phyloP scores from a whole-genome alignment of 768 basidiomycete species.

The Multifurca ochricompacta region DNA sequence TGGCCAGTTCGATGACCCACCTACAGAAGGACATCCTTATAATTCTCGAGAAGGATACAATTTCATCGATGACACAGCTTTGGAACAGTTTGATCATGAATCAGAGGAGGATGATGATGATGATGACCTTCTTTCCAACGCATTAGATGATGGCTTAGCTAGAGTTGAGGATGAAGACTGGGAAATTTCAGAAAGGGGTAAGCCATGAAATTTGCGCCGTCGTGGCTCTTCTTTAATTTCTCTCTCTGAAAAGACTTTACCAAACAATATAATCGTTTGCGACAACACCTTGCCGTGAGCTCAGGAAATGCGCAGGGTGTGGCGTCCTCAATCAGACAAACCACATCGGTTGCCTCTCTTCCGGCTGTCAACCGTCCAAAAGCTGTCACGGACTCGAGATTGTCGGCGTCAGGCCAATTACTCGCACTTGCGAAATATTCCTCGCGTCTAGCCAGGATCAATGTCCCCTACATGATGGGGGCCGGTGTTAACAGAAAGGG shows the following conservation, averaged over 20 bases:
- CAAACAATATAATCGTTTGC: slow-evolving; percentile 92
- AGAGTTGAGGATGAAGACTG: slow-evolving; percentile 82
- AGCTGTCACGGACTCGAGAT: slow-evolving; percentile 33
- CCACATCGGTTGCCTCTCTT: slow-evolving; percentile 47
- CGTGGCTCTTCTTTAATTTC: not conserved
- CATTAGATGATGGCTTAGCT: slow-evolving; percentile 33
- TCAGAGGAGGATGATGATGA: slow-evolving; percentile 35
- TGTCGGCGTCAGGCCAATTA: slow-evolving; percentile 65
- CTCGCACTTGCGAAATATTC: slow-evolving; percentile 69
- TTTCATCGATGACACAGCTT: slow-evolving; percentile 30
- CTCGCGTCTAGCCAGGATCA: slow-evolving; percentile 66
- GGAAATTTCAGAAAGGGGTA: slow-evolving; percentile 80
- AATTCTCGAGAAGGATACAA: slow-evolving; percentile 26
- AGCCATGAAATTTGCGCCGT: slow-evolving; percentile 17
- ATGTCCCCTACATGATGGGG: slow-evolving; percentile 56
- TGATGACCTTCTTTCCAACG: slow-evolving; percentile 24
- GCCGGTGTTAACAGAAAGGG: slow-evolving; percentile 90
- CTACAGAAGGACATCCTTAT: slow-evolving; percentile 27
- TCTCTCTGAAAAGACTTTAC: slow-evolving; percentile 70
- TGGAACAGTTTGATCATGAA: slow-evolving; percentile 25
- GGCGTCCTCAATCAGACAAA: slow-evolving; percentile 43
- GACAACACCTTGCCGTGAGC: slow-evolving; percentile 83
- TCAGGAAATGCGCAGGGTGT: slow-evolving; percentile 60
- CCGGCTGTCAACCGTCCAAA: slow-evolving; percentile 67
- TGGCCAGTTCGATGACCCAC: slow-evolving; percentile 60